Base-by-base conservation (phyloP, 805 yeast species). In the Vanderwaltozyma tropicalis region DNA sequence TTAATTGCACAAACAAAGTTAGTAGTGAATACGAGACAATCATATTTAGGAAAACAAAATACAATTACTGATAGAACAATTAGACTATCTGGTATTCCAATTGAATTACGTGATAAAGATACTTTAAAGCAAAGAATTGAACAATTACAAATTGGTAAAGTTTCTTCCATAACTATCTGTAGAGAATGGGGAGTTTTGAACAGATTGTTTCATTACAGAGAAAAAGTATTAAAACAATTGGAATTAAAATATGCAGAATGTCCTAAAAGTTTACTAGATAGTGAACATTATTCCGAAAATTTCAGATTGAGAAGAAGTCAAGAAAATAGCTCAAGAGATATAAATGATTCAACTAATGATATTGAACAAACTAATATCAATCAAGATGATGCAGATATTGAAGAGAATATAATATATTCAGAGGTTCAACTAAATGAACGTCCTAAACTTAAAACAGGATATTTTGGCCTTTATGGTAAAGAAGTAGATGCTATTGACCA, bases 21-120 rank as follows among this genome's bases (percentile, higher is more conserved):
- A 42, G 84, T 89, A 27, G 84, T 89, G 22, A 63, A 68, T 35
- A 79, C 82, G 47, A 72, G 97, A 44, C 97, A 89, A 60, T 63
- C 62, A 36, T 81, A 83, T 52, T 64, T 89, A 45, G 96, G 97
- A 0, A 73, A 71, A 44, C 96, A 88, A 56, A 81, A 81, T 54
- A 79, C 95, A 9, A 71, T 89, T 41, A 85, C 97, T 0, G 97
- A 89, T 65, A 70, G 95, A 55, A 92, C 97, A 1, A 79, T 92
- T 29, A 66, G 89, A 41, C 57, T 89, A 12, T 77, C 89, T 27
- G 97, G 97, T 0, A 85, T 89, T 4, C 96, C 97, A 0, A 79
- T 83, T 0, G 77, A 78, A 32, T 62, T 88, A 30, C 68, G 96
- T 36, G 78, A 76, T 40, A 87, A 78, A 47, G 68, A 69, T n/a